Evolutionary conservation across 495 filamentous ascomycete species (phyloP).

Genomic region (Chaetomium cochliodes): DNA sequence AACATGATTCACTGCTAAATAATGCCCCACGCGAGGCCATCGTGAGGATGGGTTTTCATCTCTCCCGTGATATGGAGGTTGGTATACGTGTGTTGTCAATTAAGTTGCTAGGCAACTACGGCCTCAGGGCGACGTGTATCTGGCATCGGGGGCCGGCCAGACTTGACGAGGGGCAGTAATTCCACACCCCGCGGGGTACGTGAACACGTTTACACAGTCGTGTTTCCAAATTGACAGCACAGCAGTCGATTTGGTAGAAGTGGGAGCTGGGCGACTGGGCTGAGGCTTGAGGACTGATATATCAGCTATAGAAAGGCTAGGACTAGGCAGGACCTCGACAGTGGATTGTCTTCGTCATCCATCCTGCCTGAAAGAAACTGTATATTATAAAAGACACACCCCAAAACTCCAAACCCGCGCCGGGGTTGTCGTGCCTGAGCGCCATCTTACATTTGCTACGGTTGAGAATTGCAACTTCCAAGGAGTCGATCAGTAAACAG

Average conservation of each 20-base stretch:
- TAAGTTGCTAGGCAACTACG: background rate
- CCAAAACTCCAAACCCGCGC: conserved; percentile 1
- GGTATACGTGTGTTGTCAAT: no score
- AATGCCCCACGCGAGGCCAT: background rate
- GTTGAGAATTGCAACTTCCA: background rate
- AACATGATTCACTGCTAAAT: background rate
- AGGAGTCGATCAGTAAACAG: background rate
- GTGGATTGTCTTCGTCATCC: background rate
- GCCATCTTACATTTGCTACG: conserved; percentile 2
- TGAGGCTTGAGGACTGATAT: background rate
- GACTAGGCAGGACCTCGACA: background rate
- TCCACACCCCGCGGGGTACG: no score
- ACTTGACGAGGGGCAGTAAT: no score
- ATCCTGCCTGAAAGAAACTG: background rate
- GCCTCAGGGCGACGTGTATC: no score
- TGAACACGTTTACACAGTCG: no score
- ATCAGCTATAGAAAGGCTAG: background rate
- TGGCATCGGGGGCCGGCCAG: no score
- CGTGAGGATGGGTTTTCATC: background rate
- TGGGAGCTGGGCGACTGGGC: background rate
- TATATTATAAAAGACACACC: background rate
- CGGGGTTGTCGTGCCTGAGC: background rate
- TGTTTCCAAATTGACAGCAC: no score
- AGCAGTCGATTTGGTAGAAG: no score
- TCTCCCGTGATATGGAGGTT: background rate